Conservation (phyloP, 176 grass and related monocot genomes). For the Tuctoria greenei region DNA sequence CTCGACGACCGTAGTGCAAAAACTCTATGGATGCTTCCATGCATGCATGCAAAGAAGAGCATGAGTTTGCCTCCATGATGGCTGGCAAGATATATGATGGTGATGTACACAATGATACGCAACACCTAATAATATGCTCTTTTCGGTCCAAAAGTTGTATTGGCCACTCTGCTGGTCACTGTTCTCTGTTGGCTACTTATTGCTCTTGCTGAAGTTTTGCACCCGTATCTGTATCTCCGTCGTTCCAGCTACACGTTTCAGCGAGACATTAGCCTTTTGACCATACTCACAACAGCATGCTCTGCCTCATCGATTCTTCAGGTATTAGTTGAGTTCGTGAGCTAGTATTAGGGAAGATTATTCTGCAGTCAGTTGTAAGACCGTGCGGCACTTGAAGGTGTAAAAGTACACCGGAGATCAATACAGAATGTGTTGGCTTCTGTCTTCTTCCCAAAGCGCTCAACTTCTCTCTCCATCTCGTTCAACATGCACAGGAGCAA, state of each 20-base stretch:
- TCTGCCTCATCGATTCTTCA: no score
- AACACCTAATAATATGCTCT: conserved; percentile 49
- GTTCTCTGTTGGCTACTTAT: conserved; percentile 41
- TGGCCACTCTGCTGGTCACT: no score
- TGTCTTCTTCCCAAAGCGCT: no score
- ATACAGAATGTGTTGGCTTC: no score
- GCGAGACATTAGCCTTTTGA: no score
- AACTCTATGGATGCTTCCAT: conserved; percentile 28
- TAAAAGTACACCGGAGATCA: no score
- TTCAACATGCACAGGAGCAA: not conserved
- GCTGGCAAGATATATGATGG: conserved; percentile 45
- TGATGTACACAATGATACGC: conserved; percentile 48
- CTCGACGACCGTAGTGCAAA: conserved; percentile 13
- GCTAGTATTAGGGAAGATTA: no score
- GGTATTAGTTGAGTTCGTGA: no score
- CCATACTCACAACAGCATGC: no score
- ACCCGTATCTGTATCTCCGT: not conserved
- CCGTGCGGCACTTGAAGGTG: no score
- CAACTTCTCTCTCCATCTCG: no score
- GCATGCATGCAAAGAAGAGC: conserved; percentile 55
- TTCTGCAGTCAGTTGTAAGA: no score
- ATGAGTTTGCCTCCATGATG: conserved; percentile 60
- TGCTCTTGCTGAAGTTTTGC: conserved; percentile 12
- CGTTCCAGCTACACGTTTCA: not conserved
- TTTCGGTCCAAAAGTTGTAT: conserved; percentile 29